A percentile compares a stretch with the other conserved stretches of the same genome.
Conservation (phyloP, 441 rosid species). For the Viola pubescens region DNA sequence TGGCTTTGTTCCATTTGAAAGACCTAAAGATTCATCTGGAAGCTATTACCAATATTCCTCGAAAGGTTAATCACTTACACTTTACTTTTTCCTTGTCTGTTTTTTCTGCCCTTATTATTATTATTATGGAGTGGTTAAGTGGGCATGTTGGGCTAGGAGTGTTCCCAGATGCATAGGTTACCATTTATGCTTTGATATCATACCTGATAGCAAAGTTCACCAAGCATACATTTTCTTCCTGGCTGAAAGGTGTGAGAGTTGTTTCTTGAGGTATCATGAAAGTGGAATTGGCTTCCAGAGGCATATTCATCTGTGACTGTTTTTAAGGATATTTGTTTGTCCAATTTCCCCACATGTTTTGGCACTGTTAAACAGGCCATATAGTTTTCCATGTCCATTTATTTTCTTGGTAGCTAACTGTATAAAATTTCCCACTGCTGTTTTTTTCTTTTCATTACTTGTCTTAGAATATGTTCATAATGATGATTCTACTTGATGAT, state of each 20-base stretch:
- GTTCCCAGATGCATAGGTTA: too few relatives aligned
- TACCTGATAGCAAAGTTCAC: background rate
- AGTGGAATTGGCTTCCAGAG: too few relatives aligned
- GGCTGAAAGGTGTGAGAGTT: background rate
- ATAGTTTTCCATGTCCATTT: background rate
- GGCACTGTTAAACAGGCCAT: background rate
- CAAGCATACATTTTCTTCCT: background rate
- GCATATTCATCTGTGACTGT: too few relatives aligned
- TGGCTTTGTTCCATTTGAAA: conserved; percentile 64
- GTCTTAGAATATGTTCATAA: conserved; percentile 21
- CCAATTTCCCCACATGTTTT: too few relatives aligned
- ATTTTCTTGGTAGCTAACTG: background rate
- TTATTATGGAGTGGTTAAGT: too few relatives aligned
- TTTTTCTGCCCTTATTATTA: too few relatives aligned
- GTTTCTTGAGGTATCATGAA: background rate
- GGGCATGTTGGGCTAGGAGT: too few relatives aligned
- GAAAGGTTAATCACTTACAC: conserved; percentile 48
- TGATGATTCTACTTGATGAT: conserved; percentile 27
- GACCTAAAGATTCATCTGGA: conserved; percentile 72
- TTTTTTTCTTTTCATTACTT: conserved; percentile 8
- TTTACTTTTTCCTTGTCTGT: conserved; percentile 3
- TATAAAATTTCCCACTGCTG: background rate
- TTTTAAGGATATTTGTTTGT: too few relatives aligned
- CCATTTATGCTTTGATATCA: too few relatives aligned
- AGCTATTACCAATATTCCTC: conserved; percentile 68